phyloP scores from a whole-genome alignment of 2,329 filamentous ascomycete genomes.

The Neonectria ditissima region DNA sequence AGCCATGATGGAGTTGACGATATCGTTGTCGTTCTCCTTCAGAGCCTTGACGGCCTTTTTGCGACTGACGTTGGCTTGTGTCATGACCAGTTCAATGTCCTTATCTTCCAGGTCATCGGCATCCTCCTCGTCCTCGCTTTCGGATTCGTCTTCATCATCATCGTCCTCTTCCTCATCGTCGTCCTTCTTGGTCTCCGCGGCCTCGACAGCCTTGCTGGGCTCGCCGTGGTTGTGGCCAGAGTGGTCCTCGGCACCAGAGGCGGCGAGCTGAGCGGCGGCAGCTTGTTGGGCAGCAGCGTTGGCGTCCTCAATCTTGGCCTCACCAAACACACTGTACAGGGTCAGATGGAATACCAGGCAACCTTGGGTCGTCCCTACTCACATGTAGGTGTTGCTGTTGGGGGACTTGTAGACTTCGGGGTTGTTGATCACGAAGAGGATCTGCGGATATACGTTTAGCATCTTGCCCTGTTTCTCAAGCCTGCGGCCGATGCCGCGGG shows the following conservation, averaged over 20 bases:
- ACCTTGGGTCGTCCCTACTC: slow-evolving; percentile 56
- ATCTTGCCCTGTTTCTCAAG: slow-evolving; percentile 27
- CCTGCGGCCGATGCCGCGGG: slow-evolving; percentile 11
- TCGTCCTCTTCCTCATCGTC: slow-evolving; percentile 83
- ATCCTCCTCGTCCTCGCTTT: slow-evolving; percentile 96
- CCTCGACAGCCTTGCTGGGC: slow-evolving; percentile 71
- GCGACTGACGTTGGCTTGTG: slow-evolving; percentile 93
- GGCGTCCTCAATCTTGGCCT: slow-evolving; percentile 99
- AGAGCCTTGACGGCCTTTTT: slow-evolving; percentile 99
- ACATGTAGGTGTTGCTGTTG: slow-evolving; percentile 99
- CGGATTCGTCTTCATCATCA: slow-evolving; percentile 77
- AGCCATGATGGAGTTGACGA: slow-evolving; percentile 99
- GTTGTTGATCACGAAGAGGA: slow-evolving; percentile 99
- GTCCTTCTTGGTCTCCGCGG: slow-evolving; percentile 78
- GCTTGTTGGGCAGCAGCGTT: slow-evolving; percentile 98
- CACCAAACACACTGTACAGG: slow-evolving; percentile 87
- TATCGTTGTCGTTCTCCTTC: slow-evolving; percentile 99
- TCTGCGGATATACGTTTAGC: slow-evolving; percentile 65
- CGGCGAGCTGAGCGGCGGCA: slow-evolving; percentile 94
- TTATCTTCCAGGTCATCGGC: slow-evolving; percentile 96
- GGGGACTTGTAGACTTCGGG: slow-evolving; percentile 99
- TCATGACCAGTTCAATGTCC: slow-evolving; percentile 99
- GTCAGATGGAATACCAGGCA: slow-evolving; percentile 20
- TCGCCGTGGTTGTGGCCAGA: slow-evolving; percentile 79
- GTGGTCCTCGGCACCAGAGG: slow-evolving; percentile 73